phyloP scores from a whole-genome alignment of 768 basidiomycete species.

The Dictyophora rubrovolvata region DNA sequence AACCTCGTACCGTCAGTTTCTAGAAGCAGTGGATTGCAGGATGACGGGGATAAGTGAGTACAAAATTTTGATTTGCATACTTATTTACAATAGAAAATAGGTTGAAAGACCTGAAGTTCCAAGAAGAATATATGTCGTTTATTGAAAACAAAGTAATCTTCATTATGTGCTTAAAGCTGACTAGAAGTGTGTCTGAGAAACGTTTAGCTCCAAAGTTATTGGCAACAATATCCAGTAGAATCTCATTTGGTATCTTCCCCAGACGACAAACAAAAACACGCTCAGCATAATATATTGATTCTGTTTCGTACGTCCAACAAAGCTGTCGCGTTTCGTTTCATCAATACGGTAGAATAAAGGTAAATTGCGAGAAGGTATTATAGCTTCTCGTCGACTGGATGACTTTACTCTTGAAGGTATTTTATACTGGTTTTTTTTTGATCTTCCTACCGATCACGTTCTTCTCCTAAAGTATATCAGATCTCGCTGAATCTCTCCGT shows the following conservation, averaged over 20 bases:
- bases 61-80: slow-evolving; percentile 1
- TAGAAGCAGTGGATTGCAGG: slow-evolving; percentile 64
- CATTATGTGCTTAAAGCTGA: no score
- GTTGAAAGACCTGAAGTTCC: slow-evolving; percentile 45
- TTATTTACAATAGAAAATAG: slow-evolving; percentile 35
- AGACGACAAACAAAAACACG: slow-evolving; percentile 30
- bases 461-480: slow-evolving; percentile 47
- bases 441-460: neutral
- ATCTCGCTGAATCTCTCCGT: slow-evolving; percentile 58
- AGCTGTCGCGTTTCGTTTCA: neutral
- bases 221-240: slow-evolving; percentile 27
- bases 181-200: neutral
- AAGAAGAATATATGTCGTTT: slow-evolving; percentile 59
- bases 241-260: slow-evolving; percentile 5
- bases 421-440: slow-evolving; percentile 9
- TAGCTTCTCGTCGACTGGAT: slow-evolving; percentile 49
- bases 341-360: slow-evolving; percentile 31
- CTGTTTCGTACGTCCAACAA: slow-evolving; percentile 47
- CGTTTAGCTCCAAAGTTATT: slow-evolving; percentile 39
- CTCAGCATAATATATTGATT: slow-evolving; percentile 61
- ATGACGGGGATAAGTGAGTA: slow-evolving; percentile 65
- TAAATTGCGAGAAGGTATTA: slow-evolving; percentile 66
- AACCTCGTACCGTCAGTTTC: slow-evolving; percentile 64
- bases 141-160: slow-evolving; percentile 51
- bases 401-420: slow-evolving; percentile 59